Evolutionary conservation across 176 grass and related monocot genomes (phyloP), one percentile per base, ranked within the genome.

Genomic region (Cocos nucifera): DNA sequence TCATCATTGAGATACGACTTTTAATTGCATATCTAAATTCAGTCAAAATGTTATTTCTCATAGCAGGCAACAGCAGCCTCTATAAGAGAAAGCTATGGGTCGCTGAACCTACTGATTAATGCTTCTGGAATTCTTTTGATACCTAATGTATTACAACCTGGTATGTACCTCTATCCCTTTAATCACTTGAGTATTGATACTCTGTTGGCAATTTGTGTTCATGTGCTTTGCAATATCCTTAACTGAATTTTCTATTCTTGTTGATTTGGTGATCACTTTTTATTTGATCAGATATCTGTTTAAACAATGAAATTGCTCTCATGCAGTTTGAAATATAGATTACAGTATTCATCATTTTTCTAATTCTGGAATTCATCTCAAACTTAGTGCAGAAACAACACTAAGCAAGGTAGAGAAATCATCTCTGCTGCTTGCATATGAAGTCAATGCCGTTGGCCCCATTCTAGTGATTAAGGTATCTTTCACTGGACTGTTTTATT

Each of bases 401-500:
- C 17, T 97, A 7, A 91, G 69, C 75, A 88, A 91, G 80, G 76
- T 91, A 51, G 55, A 97, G 70, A 97, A 91, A 19, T 76, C 81
- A 30, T 97, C 87, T 48, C 53, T 97, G 69, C 62, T 91, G 17
- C 62, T 97, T 53, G 75, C 83, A 10, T 91, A 88, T 18, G 92
- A 91, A 73, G 83, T 88, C 57, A 97, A 88, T 57, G 83, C 83
- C 9, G 66, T 97, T 2, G 87, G 84, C 15, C 92, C 87, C 12
- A 70, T 85, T 32, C 56, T 97, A 72, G 87, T 88, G 6, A 74
- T 85, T 57, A 96, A 90, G 87, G 92, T 90, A 72, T n/a, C 56
- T 6, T 4, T 22, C 50, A 51, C 3, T 15, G 14, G 35, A 12
- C 10, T 44, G 35, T 44, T 35, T 9, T 12, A 44, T 44, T 44